Conservation (phyloP, 306 rosid genomes). For the Ormosia semicastrata region DNA sequence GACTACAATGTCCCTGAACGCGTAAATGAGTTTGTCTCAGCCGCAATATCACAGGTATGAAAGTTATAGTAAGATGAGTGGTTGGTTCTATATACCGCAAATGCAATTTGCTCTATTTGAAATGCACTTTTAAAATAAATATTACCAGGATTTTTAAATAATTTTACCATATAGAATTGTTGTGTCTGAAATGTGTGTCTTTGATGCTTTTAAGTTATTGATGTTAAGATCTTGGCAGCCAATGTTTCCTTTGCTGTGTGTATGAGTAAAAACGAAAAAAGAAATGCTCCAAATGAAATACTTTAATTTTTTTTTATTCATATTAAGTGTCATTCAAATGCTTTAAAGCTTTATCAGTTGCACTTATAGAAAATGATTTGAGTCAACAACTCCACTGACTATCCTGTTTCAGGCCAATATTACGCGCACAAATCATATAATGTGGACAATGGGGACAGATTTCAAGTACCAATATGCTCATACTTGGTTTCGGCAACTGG, state of each 20-base stretch:
- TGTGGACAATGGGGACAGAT: slow-evolving; percentile 99
- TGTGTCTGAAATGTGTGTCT: not conserved
- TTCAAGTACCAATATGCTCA: slow-evolving; percentile 90
- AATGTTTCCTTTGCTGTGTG: not conserved
- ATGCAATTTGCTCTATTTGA: not conserved
- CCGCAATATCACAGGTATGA: slow-evolving; percentile 68
- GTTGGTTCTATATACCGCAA: not conserved
- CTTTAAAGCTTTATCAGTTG: slow-evolving; percentile 10
- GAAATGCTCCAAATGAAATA: not conserved
- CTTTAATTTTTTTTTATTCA: not conserved
- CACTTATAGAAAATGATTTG: not conserved
- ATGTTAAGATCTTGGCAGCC: not conserved
- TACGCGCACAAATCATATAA: slow-evolving; percentile 88
- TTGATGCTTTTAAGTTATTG: not conserved
- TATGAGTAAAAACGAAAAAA: not conserved
- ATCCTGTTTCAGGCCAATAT: slow-evolving; percentile 76
- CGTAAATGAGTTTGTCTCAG: slow-evolving; percentile 73
- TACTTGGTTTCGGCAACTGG: slow-evolving; percentile 89
- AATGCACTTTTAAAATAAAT: not conserved
- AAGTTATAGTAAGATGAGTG: slow-evolving; percentile 2
- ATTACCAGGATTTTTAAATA: not conserved
- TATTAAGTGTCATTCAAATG: not conserved
- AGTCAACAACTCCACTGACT: slow-evolving; percentile 26
- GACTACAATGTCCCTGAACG: slow-evolving; percentile 74
- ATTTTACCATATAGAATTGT: not conserved